phyloP scores from a whole-genome alignment of 768 basidiomycete genomes.

The Pleurotus eryngii region DNA sequence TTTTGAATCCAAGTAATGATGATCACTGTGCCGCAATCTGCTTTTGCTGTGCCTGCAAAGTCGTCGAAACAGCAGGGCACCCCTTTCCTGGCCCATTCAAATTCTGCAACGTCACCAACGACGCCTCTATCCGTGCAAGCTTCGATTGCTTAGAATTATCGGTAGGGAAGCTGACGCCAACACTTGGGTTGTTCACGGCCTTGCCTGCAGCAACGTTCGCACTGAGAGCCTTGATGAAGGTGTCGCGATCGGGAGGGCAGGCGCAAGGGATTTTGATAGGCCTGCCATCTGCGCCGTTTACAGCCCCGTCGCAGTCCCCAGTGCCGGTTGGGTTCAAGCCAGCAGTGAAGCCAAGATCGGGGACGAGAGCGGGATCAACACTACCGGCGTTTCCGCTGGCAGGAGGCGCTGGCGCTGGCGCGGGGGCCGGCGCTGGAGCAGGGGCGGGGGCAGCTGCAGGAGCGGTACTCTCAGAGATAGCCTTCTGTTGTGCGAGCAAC shows the following conservation, averaged over 20 bases:
- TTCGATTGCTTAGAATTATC: slow-evolving; percentile 53
- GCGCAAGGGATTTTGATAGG: slow-evolving; percentile 63
- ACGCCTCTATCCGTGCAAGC: slow-evolving; percentile 55
- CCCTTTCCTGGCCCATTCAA: slow-evolving; percentile 64
- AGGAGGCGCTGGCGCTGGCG: slow-evolving; percentile 17
- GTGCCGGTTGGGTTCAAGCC: slow-evolving; percentile 65
- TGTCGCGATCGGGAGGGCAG: slow-evolving; percentile 55
- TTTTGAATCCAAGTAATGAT: no score
- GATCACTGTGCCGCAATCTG: not conserved
- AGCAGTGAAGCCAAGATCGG: slow-evolving; percentile 51
- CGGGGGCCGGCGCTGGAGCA: slow-evolving; percentile 4
- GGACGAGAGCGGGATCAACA: slow-evolving; percentile 53
- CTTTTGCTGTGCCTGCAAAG: slow-evolving; percentile 35
- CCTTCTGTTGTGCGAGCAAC: slow-evolving; percentile 41
- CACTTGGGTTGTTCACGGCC: slow-evolving; percentile 57
- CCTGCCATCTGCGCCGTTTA: slow-evolving; percentile 45
- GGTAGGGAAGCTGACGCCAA: slow-evolving; percentile 60
- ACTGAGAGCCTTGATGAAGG: slow-evolving; percentile 49
- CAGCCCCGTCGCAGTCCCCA: slow-evolving; percentile 68
- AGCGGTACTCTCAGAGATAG: slow-evolving; percentile 14
- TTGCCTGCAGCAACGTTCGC: slow-evolving; percentile 60
- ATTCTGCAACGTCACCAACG: slow-evolving; percentile 68
- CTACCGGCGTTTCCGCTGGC: slow-evolving; percentile 18
- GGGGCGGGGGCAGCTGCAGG: slow-evolving; percentile 1
- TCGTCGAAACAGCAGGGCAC: slow-evolving; percentile 64